phyloP scores from a whole-genome alignment of 495 filamentous ascomycete species.

The Paragyromitra xinjiangensis region DNA sequence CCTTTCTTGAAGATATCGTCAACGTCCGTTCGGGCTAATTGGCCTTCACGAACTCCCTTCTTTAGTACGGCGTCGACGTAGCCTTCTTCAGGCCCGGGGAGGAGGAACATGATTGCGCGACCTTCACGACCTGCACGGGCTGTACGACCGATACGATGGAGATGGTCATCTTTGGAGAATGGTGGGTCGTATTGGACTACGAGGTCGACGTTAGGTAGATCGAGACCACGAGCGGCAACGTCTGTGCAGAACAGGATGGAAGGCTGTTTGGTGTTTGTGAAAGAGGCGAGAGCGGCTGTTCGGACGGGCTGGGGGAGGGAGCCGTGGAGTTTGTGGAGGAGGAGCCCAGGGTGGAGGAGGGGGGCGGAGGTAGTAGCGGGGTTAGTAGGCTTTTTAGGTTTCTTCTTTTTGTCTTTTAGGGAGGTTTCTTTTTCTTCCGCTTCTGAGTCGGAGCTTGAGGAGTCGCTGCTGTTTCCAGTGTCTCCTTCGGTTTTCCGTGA shows the following conservation, averaged over 20 bases:
- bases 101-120: slow-evolving; percentile 86
- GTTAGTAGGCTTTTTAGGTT: slow-evolving; percentile 5
- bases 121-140: slow-evolving; percentile 89
- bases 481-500: slow-evolving; percentile 55
- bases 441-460: slow-evolving; percentile 19
- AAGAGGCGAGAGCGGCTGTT: slow-evolving; percentile 81
- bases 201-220: slow-evolving; percentile 91
- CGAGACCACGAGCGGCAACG: slow-evolving; percentile 91
- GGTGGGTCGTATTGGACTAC: slow-evolving; percentile 95
- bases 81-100: slow-evolving; percentile 88
- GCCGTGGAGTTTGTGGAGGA: slow-evolving; percentile 87
- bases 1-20: slow-evolving; percentile 67
- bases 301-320: slow-evolving; percentile 89
- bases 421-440: background rate
- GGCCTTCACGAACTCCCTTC: slow-evolving; percentile 48
- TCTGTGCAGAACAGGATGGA: slow-evolving; percentile 91
- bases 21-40: slow-evolving; percentile 55
- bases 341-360: slow-evolving; percentile 64
- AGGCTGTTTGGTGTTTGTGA: slow-evolving; percentile 69
- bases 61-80: slow-evolving; percentile 67
- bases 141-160: slow-evolving; percentile 93
- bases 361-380: slow-evolving; percentile 38
- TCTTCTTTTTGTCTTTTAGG: slow-evolving; percentile 6
- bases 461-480: background rate
- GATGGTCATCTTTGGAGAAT: slow-evolving; percentile 87